Percentiles rank a stretch among this genome's conserved stretches.
Evolutionary conservation across 805 yeast species (phyloP).

Genomic region (Metschnikowia matae): DNA sequence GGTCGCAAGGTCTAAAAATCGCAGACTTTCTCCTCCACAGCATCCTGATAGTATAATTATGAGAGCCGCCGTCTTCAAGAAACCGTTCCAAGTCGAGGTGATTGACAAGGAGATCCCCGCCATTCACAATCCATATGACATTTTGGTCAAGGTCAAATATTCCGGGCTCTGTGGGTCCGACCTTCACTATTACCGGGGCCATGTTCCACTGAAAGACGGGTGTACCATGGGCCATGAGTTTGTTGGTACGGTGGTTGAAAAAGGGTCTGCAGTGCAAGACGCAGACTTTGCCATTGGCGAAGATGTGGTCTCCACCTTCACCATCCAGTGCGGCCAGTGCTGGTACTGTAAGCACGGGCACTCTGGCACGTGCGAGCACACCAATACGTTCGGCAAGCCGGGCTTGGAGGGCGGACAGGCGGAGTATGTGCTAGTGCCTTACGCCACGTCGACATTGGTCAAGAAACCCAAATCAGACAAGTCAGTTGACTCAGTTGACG

Average conservation of each 20-base stretch:
- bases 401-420: conserved; percentile 62
- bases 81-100: conserved; percentile 39
- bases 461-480: conserved; percentile 32
- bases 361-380: conserved; percentile 50
- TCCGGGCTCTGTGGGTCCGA: conserved; percentile 56
- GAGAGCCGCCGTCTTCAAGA: conserved; percentile 50
- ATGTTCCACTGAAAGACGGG: conserved; percentile 34
- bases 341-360: conserved; percentile 55
- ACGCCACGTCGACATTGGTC: conserved; percentile 48
- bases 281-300: conserved; percentile 41
- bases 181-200: conserved; percentile 53
- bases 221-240: conserved; percentile 52
- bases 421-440: conserved; percentile 56
- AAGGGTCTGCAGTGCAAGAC: conserved; percentile 28
- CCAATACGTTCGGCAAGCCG: conserved; percentile 56
- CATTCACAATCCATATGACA: conserved; percentile 36
- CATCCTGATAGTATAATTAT: conserved; percentile 18
- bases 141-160: conserved; percentile 44
- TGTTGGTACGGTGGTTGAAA: conserved; percentile 39
- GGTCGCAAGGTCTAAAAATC: not conserved
- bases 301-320: conserved; percentile 40
- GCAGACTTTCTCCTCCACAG: not conserved
- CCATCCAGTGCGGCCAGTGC: conserved; percentile 58
- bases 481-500: conserved; percentile 27
- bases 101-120: conserved; percentile 39